Evolutionary conservation across 768 basidiomycete species (phyloP), one percentile per base, ranked within the genome.

Genomic region (Pilatotrama ljubarskyi): DNA sequence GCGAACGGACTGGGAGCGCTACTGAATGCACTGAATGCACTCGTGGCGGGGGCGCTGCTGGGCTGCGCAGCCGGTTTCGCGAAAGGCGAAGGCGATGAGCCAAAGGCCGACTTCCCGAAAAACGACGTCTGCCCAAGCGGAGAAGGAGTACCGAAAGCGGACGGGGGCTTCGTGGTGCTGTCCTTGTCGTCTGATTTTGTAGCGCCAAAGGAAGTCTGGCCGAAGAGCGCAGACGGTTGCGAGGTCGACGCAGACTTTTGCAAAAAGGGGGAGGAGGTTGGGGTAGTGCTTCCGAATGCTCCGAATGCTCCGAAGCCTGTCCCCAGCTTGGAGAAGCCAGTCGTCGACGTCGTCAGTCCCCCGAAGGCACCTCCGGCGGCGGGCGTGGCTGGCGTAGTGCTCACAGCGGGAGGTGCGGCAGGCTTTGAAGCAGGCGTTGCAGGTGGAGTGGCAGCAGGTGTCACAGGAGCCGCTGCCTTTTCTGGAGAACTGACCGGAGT

Each of bases 11-110:
- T 71, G 0, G 73, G 59, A 3, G 74, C 51, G 1, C 67, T 68
- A 26, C 65, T 69, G 61, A 72, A 74, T 1, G 69, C 69, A n/a
- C 77, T 73, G 54, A 83, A 83, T 9, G 78, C 79, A 22, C 76
- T 75, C 0, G 66, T 59, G 13, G 70, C 58, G 8, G 70, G 62
- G 15, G 68, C 64, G 15, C 74, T 68, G 26, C 70, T 60, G 13
- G 70, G 63, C 55, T 68, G 35, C 1, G 63, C 53, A 17, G 58
- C 64, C 20, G 69, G 26, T 57, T 70, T 66, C 5, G 64, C 71
- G 18, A 74, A 74, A 1, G 52, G 66, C 7, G 69, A 66, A 51
- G 53, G 66, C 17, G 55, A 14, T 13, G 52, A 48, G 32, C 59
- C 37, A 25, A 62, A 55, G 26, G 47, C 47, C 10, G 64, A 50